Evolutionary conservation across 768 basidiomycete species (phyloP).

Genomic region (Mycena indigotica): DNA sequence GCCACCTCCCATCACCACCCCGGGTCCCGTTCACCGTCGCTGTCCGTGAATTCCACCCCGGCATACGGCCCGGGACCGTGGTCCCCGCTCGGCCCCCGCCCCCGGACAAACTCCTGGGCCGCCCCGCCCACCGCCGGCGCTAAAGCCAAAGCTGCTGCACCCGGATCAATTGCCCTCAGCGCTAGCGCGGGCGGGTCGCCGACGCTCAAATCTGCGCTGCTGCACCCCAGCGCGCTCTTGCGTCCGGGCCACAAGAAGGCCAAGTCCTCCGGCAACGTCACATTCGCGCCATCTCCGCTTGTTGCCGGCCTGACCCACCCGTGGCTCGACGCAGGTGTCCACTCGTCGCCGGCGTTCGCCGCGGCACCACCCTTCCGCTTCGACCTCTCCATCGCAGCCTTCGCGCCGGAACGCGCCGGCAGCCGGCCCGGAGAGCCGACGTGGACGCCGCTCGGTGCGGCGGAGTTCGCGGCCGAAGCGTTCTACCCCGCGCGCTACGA

Average conservation of each 20-base stretch:
- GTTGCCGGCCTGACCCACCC: conserved; percentile 4
- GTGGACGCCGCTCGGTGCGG: not conserved
- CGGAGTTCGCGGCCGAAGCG: conserved; percentile 39
- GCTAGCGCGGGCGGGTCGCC: conserved; percentile 2
- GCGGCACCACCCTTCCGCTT: conserved; percentile 36
- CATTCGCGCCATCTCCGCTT: not conserved
- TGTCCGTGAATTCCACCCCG: not conserved
- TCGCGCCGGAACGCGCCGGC: conserved; percentile 3
- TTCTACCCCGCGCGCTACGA: conserved; percentile 39
- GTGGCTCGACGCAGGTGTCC: conserved; percentile 34
- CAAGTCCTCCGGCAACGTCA: conserved; percentile 9
- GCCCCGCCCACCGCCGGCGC: not conserved
- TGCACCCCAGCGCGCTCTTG: not conserved
- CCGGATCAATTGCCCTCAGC: not conserved
- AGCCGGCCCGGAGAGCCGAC: not conserved
- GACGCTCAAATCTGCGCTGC: conserved; percentile 2
- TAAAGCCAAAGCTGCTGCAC: not conserved
- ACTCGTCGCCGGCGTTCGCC: not conserved
- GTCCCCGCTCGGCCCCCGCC: conserved; percentile 7
- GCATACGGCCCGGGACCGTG: conserved; percentile 8
- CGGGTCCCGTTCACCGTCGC: not conserved
- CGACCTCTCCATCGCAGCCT: conserved; percentile 36
- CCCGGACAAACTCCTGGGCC: conserved; percentile 14
- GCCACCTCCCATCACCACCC: conserved; percentile 6
- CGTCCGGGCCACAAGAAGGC: conserved; percentile 8